A percentile compares a stretch with the other conserved stretches of the same genome.
These are phyloP conservation scores for Blastocladiella britannica DNA, from an alignment of 192 early-diverging fungal species.

Conservation along the genomic window DNA sequence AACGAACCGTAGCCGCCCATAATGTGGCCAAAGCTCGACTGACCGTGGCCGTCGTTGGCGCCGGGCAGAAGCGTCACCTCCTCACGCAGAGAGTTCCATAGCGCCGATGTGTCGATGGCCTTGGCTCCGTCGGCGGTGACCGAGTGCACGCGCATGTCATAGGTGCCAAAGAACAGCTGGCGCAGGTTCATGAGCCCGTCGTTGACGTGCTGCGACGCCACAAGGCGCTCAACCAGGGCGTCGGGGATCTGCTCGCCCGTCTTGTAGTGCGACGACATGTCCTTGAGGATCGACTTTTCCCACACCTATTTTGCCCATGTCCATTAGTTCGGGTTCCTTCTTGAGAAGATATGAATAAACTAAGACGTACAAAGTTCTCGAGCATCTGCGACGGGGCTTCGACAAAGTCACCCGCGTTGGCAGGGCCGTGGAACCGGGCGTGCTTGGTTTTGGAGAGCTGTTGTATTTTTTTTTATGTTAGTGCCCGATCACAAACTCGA, in stretches of 20 bases:
- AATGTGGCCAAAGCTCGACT: conserved; percentile 39
- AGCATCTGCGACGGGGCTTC: conserved; percentile 81
- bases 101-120: conserved; percentile 10
- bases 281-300: conserved; percentile 31
- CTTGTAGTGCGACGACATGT: conserved; percentile 46
- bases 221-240: conserved; percentile 40
- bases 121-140: conserved; percentile 17
- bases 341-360: too few species aligned
- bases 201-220: conserved; percentile 52
- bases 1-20: conserved; percentile 45
- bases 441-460: conserved; percentile 59
- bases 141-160: conserved; percentile 56
- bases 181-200: conserved; percentile 50
- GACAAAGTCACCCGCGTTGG: conserved; percentile 62
- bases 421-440: conserved; percentile 52
- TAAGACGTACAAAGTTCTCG: conserved; percentile 64
- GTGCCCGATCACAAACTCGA: background rate
- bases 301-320: too few species aligned
- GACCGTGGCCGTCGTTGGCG: conserved; percentile 7
- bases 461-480: background rate
- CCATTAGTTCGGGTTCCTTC: too few species aligned
- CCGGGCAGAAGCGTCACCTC: conserved; percentile 15
- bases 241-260: conserved; percentile 48
- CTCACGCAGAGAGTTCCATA: conserved; percentile 20
- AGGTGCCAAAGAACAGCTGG: conserved; percentile 55